A percentile compares a stretch with the other conserved stretches of the same genome.
phyloP scores from a whole-genome alignment of 2,329 filamentous ascomycete species.

The Chaetothyriales sp. region DNA sequence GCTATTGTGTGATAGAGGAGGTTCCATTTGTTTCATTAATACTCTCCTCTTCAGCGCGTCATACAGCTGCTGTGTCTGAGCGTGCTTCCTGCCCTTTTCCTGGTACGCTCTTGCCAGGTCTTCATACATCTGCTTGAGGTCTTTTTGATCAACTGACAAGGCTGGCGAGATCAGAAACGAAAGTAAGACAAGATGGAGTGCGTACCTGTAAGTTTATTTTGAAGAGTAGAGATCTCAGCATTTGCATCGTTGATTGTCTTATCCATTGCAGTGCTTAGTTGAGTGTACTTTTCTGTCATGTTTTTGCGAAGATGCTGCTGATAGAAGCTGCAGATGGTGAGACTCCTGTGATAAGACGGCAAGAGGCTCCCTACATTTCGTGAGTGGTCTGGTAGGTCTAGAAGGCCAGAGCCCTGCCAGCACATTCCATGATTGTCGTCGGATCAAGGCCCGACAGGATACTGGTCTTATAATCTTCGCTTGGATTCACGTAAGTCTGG shows the following conservation, averaged over 20 bases:
- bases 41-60: slow-evolving; percentile 43
- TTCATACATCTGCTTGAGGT: slow-evolving; percentile 55
- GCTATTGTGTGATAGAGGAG: slow-evolving; percentile 41
- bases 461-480: slow-evolving; percentile 81
- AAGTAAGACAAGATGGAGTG: neutral
- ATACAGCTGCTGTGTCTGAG: slow-evolving; percentile 53
- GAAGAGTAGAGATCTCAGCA: slow-evolving; percentile 52
- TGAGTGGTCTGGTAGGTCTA: slow-evolving; percentile 78
- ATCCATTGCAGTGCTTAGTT: slow-evolving; percentile 53
- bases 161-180: slow-evolving; percentile 38
- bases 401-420: slow-evolving; percentile 63
- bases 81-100: slow-evolving; percentile 56
- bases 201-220: slow-evolving; percentile 49
- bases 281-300: slow-evolving; percentile 57
- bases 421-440: slow-evolving; percentile 72
- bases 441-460: slow-evolving; percentile 73
- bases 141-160: slow-evolving; percentile 42
- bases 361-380: slow-evolving; percentile 48
- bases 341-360: neutral
- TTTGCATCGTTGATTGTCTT: slow-evolving; percentile 64
- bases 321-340: slow-evolving; percentile 44
- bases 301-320: slow-evolving; percentile 62
- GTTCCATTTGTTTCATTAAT: slow-evolving; percentile 40
- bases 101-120: slow-evolving; percentile 53
- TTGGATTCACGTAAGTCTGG: slow-evolving; percentile 57